These are phyloP conservation scores for Pythium aphanidermatum DNA, from an alignment of 352 stramenopile genomes.

Conservation along the genomic window DNA sequence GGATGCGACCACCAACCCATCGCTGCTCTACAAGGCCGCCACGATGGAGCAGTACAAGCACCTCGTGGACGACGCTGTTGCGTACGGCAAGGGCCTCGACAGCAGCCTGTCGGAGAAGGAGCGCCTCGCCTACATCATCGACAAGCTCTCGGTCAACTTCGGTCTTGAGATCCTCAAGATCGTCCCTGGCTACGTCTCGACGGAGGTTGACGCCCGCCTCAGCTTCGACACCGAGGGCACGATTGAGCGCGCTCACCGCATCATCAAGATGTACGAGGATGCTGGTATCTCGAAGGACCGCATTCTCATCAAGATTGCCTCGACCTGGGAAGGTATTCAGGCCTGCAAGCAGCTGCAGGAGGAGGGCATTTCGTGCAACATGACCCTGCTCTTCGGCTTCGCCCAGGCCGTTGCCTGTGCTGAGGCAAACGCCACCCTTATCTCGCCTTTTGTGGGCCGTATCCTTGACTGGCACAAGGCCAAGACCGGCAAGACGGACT, in stretches of 20 bases:
- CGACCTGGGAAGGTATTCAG: slow-evolving; percentile 97
- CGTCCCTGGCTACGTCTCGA: slow-evolving; percentile 97
- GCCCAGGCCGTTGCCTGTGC: slow-evolving; percentile 94
- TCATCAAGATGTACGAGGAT: slow-evolving; percentile 98
- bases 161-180: slow-evolving; percentile 95
- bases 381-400: slow-evolving; percentile 98
- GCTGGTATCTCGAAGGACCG: slow-evolving; percentile 91
- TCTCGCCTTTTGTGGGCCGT: slow-evolving; percentile 94
- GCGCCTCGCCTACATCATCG: slow-evolving; percentile 91
- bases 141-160: slow-evolving; percentile 98
- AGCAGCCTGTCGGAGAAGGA: slow-evolving; percentile 69
- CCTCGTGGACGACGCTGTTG: slow-evolving; percentile 95
- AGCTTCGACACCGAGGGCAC: slow-evolving; percentile 95
- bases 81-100: slow-evolving; percentile 84
- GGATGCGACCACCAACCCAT: slow-evolving; percentile 99
- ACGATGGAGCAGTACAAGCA: slow-evolving; percentile 93
- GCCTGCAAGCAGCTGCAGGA: slow-evolving; percentile 94
- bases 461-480: slow-evolving; percentile 98
- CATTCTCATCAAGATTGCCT: slow-evolving; percentile 98
- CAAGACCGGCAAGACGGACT: slow-evolving; percentile 89
- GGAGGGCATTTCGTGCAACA: slow-evolving; percentile 98
- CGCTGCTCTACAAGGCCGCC: slow-evolving; percentile 97
- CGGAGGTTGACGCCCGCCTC: slow-evolving; percentile 97
- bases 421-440: slow-evolving; percentile 95
- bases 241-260: slow-evolving; percentile 89